Evolutionary conservation across 148 eudicot species (phyloP), one percentile per base, ranked within the genome.

Genomic region (Rheum nobile): DNA sequence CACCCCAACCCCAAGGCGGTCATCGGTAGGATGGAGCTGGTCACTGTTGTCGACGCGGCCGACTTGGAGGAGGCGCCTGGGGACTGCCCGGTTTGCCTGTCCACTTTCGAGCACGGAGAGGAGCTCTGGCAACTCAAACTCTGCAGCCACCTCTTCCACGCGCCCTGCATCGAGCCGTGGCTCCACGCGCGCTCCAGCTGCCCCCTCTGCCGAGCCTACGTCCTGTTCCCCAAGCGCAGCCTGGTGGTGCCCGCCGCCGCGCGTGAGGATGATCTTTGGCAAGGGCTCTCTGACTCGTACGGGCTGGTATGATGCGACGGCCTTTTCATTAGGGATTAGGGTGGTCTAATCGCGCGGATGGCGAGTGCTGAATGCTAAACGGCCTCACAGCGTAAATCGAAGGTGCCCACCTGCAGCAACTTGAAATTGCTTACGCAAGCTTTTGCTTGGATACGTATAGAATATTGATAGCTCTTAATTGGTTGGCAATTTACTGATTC

Each of bases 51-150:
- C 7, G 80, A 47, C 8, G 44, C 4, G 17, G 67, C 43, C 16
- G 35, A 44, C 6, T 73, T 32, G 22, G 63, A 26, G 1, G 78
- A 6, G 24, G 59, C 42, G 22, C 72, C 39, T 47, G 67, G 76
- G 17, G 87, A 82, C 71, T 84, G 87, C 44, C 75, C 87, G 44
- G 83, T 84, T 38, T 84, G 87, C 32, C 72, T 84, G 24, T 55
- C 83, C 26, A 74, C 21, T 48, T 82, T 79, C 29, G 41, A 44
- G 4, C 79, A 79, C 0, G 85, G 81, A 3, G 87, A 84, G 4
- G 77, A 69, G 10, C 24, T 84, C 3, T 29, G 83, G 61, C 74
- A 32, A 72, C 74, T 84, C 11, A 77, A 72, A 0, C 11, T 14
- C 6, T 84, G 87, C 47, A 77, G 73, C 9, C 87, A 84, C 71